Base-by-base conservation (phyloP, 805 yeast species). In the Clavispora vitiphila region DNA sequence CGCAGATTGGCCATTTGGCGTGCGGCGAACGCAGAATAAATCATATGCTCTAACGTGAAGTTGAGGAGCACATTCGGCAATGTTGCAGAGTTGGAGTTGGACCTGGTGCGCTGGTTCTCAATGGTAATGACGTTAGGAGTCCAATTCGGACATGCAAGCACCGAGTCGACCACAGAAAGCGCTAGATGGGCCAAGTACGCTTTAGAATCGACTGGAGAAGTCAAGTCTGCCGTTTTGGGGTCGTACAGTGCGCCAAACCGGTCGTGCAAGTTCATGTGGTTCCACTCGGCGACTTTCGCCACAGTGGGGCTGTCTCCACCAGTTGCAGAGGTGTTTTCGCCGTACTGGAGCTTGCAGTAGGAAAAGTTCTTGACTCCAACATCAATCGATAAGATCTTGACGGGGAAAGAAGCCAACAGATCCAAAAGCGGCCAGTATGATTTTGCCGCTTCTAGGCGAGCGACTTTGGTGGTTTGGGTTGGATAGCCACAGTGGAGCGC, bases 351-450 rank as follows among this genome's bases (percentile, higher is more conserved):
- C n/a, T 58, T 53, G 49, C 73, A 67, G 35, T 60, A 67, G 8
- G 71, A 59, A 44, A 69, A 67, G 54, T 69, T 68, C 51, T 67
- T 67, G 41, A 69, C 46, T 6, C 75, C 75, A 10, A 69, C 59
- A 44, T 69, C 75, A 8, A 69, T 55, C 19, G 71, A 55, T 3
- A 66, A 40, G 9, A 58, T 32, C 22, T 41, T 44, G 30, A 46
- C 39, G 12, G 20, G 43, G 7, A 20, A 31, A 25, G 27, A 26
- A 11, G 40, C 42, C 31, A 34, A 44, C 18, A 21, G 48, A 34
- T 30, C 51, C 48, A 14, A 35, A 12, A 44, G 41, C 6, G 32
- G 27, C 31, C 37, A 34, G 15, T 43, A 37, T 11, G 34, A 40
- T 8, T 32, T 34, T 4, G 49, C 47, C 4, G 53, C 53, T 4